phyloP scores from a whole-genome alignment of 176 grass and related monocot genomes.

The Typha latifolia region DNA sequence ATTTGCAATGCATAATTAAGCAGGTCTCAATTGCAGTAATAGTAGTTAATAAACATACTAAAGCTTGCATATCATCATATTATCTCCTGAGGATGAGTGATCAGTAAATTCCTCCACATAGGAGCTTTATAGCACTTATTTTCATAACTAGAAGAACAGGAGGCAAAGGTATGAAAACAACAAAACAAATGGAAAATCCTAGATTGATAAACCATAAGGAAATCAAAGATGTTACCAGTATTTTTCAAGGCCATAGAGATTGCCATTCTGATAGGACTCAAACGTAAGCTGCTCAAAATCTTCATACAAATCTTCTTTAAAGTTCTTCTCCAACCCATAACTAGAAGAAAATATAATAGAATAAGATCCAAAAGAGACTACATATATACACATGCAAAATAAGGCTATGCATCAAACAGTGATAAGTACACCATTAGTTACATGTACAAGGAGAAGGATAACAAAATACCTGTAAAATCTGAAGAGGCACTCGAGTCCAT shows the following conservation, averaged over 20 bases:
- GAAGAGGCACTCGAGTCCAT: slow-evolving; percentile 95
- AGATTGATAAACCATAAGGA: slow-evolving; percentile 1
- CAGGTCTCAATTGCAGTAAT: too few species aligned
- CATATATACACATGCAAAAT: slow-evolving; percentile 8
- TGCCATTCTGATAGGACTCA: slow-evolving; percentile 63
- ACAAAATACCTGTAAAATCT: slow-evolving; percentile 90
- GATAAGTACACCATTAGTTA: neutral
- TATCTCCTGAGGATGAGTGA: too few species aligned
- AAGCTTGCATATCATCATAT: too few species aligned
- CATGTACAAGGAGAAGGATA: neutral
- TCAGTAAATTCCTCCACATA: too few species aligned
- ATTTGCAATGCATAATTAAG: too few species aligned
- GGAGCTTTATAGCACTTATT: too few species aligned
- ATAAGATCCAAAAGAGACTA: slow-evolving; percentile 7
- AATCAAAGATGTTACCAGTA: slow-evolving; percentile 63
- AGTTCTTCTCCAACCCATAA: slow-evolving; percentile 98
- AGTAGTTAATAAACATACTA: too few species aligned
- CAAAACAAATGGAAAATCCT: neutral
- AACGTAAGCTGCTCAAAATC: slow-evolving; percentile 87
- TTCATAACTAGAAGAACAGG: neutral
- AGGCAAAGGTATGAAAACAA: slow-evolving; percentile 2
- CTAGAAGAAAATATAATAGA: slow-evolving; percentile 27
- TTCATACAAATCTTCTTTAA: slow-evolving; percentile 71
- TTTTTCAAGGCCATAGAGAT: slow-evolving; percentile 98
- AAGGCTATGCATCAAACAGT: neutral